Base-by-base conservation (phyloP, 2,329 filamentous ascomycete genomes). In the Epichloe sibirici region DNA sequence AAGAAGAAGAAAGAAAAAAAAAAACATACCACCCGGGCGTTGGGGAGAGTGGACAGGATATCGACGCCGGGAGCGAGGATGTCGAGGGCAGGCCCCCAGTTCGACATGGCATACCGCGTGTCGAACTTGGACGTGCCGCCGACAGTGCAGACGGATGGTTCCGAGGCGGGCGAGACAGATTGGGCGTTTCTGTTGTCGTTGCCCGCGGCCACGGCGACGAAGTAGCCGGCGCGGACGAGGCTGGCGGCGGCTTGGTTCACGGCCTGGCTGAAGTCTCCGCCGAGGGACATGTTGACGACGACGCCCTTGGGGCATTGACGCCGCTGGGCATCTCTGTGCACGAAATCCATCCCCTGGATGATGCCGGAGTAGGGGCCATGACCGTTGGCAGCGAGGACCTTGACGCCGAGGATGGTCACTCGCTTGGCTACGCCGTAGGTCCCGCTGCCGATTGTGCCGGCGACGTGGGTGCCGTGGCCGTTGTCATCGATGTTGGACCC, bases 271-370 rank as follows among this genome's bases (percentile, higher is more conserved):
- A 58, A 63, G 45, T 54, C 46, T 11, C 74, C 75, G 35, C 75
- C 75, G 11, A 79, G 70, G 8, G 71, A 75, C 74, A 78, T 74
- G 65, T 72, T 75, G 56, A 73, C 68, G 25, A 78, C 74, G 42
- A 70, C 63, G 37, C 71, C 70, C 1, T 62, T 65, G 57, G 64
- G 61, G 63, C 69, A 71, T 57, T 53, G 62, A 53, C 63, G 65
- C 3, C 54, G 62, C 40, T 55, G 35, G n/a, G 62, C 58, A 57
- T 72, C 69, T 13, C 56, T 49, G 50, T 62, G 59, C 3, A 70
- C 70, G 47, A 62, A 71, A 61, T 71, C 66, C 54, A 71, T 69
- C 54, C 68, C 69, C 25, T 67, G 65, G 48, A 72, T 64, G 57
- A 72, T 67, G 12, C 2, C 45, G 45, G 45, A 47, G n/a, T 13